Evolutionary conservation across 352 stramenopile species (phyloP).

Genomic region (Phytophthora foliorum): DNA sequence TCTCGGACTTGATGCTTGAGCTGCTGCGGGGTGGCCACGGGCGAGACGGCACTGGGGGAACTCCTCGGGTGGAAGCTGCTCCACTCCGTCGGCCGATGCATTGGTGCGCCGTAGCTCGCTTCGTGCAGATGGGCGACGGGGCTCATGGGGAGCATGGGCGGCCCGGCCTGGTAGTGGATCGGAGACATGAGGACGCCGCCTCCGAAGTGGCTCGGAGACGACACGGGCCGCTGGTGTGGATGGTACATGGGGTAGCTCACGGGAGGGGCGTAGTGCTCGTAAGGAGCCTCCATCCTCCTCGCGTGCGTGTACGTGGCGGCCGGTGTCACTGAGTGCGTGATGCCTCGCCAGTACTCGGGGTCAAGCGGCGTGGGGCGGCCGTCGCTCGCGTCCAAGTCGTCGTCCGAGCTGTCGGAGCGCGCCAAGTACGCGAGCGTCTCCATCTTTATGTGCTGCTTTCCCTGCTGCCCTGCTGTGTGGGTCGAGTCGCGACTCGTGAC

Average conservation of each 20-base stretch:
- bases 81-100: constrained; percentile 19
- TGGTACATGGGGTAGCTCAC: constrained; percentile 28
- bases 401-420: constrained; percentile 43
- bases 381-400: constrained; percentile 39
- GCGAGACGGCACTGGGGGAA: constrained; percentile 13
- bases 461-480: no score
- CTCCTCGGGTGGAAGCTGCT: constrained; percentile 12
- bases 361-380: constrained; percentile 66
- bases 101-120: constrained; percentile 4
- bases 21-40: constrained; percentile 27
- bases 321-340: constrained; percentile 60
- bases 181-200: constrained; percentile 33
- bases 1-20: constrained; percentile 60
- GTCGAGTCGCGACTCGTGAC: background rate
- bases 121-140: constrained; percentile 31
- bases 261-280: constrained; percentile 10
- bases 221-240: constrained; percentile 23
- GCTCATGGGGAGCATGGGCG: constrained; percentile 41
- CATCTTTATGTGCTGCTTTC: constrained; percentile 34
- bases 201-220: constrained; percentile 24
- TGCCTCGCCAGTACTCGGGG: constrained; percentile 78
- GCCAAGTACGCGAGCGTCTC: constrained; percentile 55
- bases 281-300: constrained; percentile 20
- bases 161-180: constrained; percentile 28
- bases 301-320: constrained; percentile 20